phyloP scores from a whole-genome alignment of 2,329 filamentous ascomycete genomes.

The Fusarium sp. region DNA sequence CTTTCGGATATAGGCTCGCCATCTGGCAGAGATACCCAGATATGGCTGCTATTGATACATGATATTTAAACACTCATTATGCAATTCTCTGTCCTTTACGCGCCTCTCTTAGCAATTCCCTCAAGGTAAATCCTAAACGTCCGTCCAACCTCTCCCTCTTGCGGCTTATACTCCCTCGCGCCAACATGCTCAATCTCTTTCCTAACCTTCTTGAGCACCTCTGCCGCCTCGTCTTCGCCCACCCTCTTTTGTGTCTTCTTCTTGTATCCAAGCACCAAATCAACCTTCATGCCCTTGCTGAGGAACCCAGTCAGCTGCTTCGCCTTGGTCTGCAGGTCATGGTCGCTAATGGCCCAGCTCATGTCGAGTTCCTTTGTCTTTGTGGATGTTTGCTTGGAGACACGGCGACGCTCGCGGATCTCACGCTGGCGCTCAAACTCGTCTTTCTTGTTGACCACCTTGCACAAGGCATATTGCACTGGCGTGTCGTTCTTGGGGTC shows the following conservation, averaged over 20 bases:
- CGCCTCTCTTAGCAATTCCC: conserved; percentile 36
- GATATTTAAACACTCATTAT: conserved; percentile 5
- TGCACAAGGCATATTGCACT: conserved; percentile 69
- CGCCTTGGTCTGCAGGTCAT: conserved; percentile 79
- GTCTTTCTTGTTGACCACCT: conserved; percentile 68
- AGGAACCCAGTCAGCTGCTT: conserved; percentile 74
- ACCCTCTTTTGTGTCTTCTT: conserved; percentile 69
- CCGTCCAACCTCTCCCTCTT: conserved; percentile 56
- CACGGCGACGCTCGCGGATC: conserved; percentile 55
- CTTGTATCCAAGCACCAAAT: conserved; percentile 69
- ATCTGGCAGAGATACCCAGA: conserved; percentile 37
- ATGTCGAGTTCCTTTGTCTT: conserved; percentile 82
- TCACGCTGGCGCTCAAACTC: conserved; percentile 55
- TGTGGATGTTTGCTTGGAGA: conserved; percentile 52
- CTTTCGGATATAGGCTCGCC: conserved; percentile 31
- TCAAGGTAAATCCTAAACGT: conserved; percentile 57
- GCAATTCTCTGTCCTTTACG: neutral
- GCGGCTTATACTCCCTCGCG: conserved; percentile 55
- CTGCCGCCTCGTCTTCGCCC: conserved; percentile 68
- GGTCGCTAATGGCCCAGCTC: conserved; percentile 82
- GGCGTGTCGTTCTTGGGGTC: conserved; percentile 39
- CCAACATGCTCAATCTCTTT: conserved; percentile 49
- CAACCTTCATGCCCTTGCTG: conserved; percentile 76
- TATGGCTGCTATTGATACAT: conserved; percentile 37
- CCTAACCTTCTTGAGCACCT: conserved; percentile 58